These are phyloP conservation scores for Tothia fuscella DNA, from an alignment of 2,329 filamentous ascomycete species.

Conservation along the genomic window DNA sequence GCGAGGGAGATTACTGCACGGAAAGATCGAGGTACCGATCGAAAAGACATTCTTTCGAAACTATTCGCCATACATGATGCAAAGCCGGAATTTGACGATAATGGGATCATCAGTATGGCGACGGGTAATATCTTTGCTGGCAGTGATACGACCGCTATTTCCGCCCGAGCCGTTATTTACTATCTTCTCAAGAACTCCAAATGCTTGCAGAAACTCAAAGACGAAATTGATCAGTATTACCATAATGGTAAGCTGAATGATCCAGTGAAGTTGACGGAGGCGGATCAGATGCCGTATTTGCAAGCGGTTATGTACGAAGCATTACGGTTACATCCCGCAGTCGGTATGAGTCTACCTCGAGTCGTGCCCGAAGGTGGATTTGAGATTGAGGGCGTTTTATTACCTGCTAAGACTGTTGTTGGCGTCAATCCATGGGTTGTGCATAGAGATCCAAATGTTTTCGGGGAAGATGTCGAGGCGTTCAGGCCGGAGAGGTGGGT, in stretches of 20 bases:
- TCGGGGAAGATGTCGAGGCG: conserved; percentile 20
- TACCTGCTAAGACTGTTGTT: conserved; percentile 13
- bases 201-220: neutral
- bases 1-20: too few species aligned
- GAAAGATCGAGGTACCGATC: neutral
- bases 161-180: conserved; percentile 26
- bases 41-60: neutral
- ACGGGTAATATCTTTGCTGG: conserved; percentile 30
- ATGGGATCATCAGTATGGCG: too few species aligned
- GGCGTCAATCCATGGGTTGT: conserved; percentile 24
- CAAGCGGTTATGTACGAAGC: neutral
- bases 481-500: conserved; percentile 21
- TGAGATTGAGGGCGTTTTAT: conserved; percentile 18
- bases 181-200: conserved; percentile 24
- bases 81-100: conserved; percentile 27
- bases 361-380: neutral
- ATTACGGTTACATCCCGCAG: neutral
- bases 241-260: neutral
- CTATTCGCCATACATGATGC: too few species aligned
- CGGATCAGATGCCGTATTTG: neutral
- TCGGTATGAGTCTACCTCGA: neutral
- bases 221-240: too few species aligned
- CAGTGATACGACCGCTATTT: conserved; percentile 32
- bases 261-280: neutral
- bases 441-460: conserved; percentile 20